Conservation (phyloP, 805 yeast species). For the Hanseniaspora meyeri region DNA sequence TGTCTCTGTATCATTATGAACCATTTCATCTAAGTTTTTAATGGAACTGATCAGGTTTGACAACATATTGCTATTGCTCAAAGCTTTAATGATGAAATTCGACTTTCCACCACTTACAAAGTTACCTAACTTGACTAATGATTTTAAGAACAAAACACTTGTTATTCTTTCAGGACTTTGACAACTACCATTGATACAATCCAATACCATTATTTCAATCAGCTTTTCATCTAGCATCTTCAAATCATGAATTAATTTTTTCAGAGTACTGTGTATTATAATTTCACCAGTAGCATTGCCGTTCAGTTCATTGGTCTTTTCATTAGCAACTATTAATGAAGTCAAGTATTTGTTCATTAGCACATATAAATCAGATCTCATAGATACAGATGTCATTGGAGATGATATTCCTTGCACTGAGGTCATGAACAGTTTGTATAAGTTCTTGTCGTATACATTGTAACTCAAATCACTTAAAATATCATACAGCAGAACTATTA, state of each 20-base stretch:
- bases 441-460: constrained; percentile 37
- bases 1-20: neutral
- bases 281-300: neutral
- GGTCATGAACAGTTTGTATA: constrained; percentile 59
- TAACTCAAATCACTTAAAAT: constrained; percentile 41
- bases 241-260: constrained; percentile 42
- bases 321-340: constrained; percentile 31
- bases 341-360: constrained; percentile 54
- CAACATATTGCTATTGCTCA: constrained; percentile 56
- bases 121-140: constrained; percentile 44
- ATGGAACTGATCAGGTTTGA: constrained; percentile 53
- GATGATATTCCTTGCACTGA: constrained; percentile 62
- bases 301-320: neutral
- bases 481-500: constrained; percentile 60
- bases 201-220: constrained; percentile 56
- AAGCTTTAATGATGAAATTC: constrained; percentile 45
- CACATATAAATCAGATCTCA: constrained; percentile 71
- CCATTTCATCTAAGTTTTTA: constrained; percentile 53
- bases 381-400: constrained; percentile 50
- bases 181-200: constrained; percentile 49
- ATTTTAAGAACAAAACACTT: constrained; percentile 62
- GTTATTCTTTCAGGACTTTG: constrained; percentile 68
- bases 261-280: constrained; percentile 23
- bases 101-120: constrained; percentile 29
- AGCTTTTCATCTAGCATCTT: constrained; percentile 49